These are phyloP conservation scores for Talaromyces liani DNA, from an alignment of 495 filamentous ascomycete species.

Conservation along the genomic window DNA sequence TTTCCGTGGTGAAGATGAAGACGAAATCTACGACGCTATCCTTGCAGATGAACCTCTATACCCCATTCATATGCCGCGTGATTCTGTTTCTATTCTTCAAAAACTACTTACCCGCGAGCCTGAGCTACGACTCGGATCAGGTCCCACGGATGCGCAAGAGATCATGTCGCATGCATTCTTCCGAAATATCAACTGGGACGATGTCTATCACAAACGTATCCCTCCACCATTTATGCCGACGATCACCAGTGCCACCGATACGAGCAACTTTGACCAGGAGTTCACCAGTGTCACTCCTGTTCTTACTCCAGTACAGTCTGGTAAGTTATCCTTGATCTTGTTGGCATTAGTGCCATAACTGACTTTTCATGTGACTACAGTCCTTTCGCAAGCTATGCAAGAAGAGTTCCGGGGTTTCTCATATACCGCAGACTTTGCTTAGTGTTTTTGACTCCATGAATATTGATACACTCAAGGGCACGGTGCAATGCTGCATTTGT, in stretches of 20 bases:
- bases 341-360: background rate
- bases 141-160: constrained; percentile 96
- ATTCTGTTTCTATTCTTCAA: constrained; percentile 95
- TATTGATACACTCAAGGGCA: background rate
- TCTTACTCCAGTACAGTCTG: constrained; percentile 92
- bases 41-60: constrained; percentile 96
- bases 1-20: constrained; percentile 98
- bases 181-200: constrained; percentile 95
- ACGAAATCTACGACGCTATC: constrained; percentile 99
- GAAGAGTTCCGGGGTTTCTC: constrained; percentile 99
- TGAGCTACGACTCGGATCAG: constrained; percentile 83
- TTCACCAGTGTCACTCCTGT: constrained; percentile 99
- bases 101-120: constrained; percentile 96
- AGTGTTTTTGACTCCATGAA: constrained; percentile 16
- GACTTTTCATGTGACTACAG: constrained; percentile 34
- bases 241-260: constrained; percentile 89
- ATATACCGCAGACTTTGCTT: constrained; percentile 72
- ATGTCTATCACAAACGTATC: constrained; percentile 91
- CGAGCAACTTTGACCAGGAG: constrained; percentile 97
- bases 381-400: constrained; percentile 97
- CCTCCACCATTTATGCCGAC: constrained; percentile 81
- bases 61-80: constrained; percentile 97
- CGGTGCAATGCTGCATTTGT: background rate
- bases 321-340: constrained; percentile 46
- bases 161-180: constrained; percentile 99